Evolutionary conservation across 1,139 yeast genomes (phyloP).

Genomic region (Pichia sp.): DNA sequence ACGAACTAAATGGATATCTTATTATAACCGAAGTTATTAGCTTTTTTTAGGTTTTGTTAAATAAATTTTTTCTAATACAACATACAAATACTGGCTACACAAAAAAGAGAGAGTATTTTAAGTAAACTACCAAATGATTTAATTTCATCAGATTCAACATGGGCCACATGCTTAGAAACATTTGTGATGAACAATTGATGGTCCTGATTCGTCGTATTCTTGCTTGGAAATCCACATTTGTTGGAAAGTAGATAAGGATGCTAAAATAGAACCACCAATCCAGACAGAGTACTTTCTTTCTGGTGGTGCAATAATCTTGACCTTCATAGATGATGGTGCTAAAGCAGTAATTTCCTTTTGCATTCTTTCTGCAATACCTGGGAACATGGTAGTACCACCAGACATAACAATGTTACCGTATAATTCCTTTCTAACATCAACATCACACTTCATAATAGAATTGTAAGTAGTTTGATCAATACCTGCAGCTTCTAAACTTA

Average conservation of each 20-base stretch:
- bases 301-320: conserved; percentile 98
- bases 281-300: conserved; percentile 99
- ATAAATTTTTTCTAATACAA: background rate
- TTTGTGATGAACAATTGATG: conserved; percentile 99
- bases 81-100: background rate
- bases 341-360: conserved; percentile 99
- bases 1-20: background rate
- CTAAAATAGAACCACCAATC: conserved; percentile 99
- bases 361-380: conserved; percentile 99
- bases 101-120: background rate
- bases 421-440: conserved; percentile 97
- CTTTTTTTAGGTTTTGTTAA: background rate
- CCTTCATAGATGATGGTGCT: conserved; percentile 99
- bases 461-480: conserved; percentile 98
- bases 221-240: conserved; percentile 99
- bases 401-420: conserved; percentile 99
- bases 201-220: conserved; percentile 99
- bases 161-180: conserved; percentile 85
- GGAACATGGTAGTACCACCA: conserved; percentile 99
- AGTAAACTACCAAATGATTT: background rate
- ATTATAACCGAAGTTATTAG: background rate
- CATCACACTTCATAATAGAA: conserved; percentile 98
- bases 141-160: background rate
- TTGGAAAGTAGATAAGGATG: conserved; percentile 98
- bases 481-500: conserved; percentile 98